These are phyloP conservation scores for Meyerozyma athensensis DNA, from an alignment of 1,139 yeast species.

Conservation along the genomic window DNA sequence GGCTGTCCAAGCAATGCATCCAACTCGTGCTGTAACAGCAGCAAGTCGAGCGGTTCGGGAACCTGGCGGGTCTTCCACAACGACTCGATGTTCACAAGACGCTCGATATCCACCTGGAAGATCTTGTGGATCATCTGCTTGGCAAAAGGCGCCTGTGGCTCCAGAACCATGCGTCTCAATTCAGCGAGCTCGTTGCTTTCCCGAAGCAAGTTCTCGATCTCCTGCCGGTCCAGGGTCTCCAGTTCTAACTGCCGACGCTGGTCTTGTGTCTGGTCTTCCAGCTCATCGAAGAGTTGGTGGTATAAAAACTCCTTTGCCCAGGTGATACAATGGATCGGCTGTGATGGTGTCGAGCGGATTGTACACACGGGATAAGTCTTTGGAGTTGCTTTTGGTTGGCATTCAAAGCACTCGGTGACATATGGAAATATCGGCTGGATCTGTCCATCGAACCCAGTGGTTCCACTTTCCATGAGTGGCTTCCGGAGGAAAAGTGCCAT, in stretches of 20 bases:
- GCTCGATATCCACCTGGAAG: constrained; percentile 67
- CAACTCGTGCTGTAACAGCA: constrained; percentile 15
- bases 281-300: constrained; percentile 70
- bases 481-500: constrained; percentile 69
- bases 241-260: constrained; percentile 34
- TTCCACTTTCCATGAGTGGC: constrained; percentile 90
- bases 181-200: constrained; percentile 77
- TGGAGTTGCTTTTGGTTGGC: constrained; percentile 82
- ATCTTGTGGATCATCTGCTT: constrained; percentile 47
- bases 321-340: constrained; percentile 92
- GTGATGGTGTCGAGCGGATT: constrained; percentile 92
- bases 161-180: constrained; percentile 45
- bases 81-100: constrained; percentile 65
- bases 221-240: constrained; percentile 57
- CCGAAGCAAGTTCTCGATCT: constrained; percentile 59
- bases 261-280: constrained; percentile 28
- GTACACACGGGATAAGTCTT: constrained; percentile 95
- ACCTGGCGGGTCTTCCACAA: constrained; percentile 70
- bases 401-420: constrained; percentile 86
- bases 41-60: constrained; percentile 58
- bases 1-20: constrained; percentile 11
- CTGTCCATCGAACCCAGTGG: constrained; percentile 92
- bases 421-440: constrained; percentile 87
- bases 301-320: constrained; percentile 96
- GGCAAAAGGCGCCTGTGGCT: constrained; percentile 22